Conservation (phyloP, 176 grass and related monocot species). For the Aegilops longissima region DNA sequence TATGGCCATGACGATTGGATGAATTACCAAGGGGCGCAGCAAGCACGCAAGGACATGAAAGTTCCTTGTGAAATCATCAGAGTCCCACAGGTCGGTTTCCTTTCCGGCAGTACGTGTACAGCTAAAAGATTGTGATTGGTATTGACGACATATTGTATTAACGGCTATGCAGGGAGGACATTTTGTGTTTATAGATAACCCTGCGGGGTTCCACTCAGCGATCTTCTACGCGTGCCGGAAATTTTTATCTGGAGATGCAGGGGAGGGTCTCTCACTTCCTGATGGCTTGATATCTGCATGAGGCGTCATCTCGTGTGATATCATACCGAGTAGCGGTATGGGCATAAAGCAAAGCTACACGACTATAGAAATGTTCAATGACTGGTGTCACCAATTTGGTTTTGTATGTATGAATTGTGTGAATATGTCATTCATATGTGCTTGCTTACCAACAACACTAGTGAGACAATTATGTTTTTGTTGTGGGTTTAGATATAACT, state of each 20-base stretch:
- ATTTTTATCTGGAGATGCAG: constrained; percentile 49
- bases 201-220: constrained; percentile 73
- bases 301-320: background rate
- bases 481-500: background rate
- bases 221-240: constrained; percentile 73
- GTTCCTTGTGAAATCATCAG: constrained; percentile 97
- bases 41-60: constrained; percentile 86
- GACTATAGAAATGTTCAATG: background rate
- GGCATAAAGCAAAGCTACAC: background rate
- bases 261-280: constrained; percentile 56
- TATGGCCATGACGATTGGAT: constrained; percentile 96
- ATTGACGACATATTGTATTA: background rate
- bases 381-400: background rate
- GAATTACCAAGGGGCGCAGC: constrained; percentile 86
- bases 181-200: constrained; percentile 98
- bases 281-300: constrained; percentile 62
- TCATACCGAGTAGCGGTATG: background rate
- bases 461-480: no score
- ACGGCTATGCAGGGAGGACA: constrained; percentile 64
- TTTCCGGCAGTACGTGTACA: background rate
- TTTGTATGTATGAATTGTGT: background rate
- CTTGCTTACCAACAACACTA: background rate
- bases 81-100: constrained; percentile 67
- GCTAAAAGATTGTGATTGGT: background rate
- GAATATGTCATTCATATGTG: background rate